Percentiles rank a stretch among this genome's conserved stretches.
phyloP scores from a whole-genome alignment of 345 rosid species.

The Carallia brachiata region DNA sequence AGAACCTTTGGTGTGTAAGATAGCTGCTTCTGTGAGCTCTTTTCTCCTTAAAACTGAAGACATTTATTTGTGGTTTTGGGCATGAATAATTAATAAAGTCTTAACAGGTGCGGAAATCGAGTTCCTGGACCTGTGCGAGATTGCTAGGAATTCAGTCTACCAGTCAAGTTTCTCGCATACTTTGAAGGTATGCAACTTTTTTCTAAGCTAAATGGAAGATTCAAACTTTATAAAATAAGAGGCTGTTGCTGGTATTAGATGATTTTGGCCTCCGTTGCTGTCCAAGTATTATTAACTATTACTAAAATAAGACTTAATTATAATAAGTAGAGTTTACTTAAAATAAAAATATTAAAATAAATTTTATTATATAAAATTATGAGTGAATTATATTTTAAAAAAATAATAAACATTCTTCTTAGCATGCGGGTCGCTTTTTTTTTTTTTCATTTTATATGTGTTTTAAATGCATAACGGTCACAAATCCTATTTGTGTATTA shows the following conservation, averaged over 20 bases:
- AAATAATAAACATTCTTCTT: no score
- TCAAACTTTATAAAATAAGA: background rate
- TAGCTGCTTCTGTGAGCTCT: slow-evolving; percentile 91
- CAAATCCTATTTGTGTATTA: no score
- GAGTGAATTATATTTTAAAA: no score
- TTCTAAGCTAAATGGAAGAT: background rate
- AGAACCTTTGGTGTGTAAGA: slow-evolving; percentile 95
- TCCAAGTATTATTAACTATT: background rate
- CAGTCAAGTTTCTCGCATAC: slow-evolving; percentile 99
- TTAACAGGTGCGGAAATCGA: slow-evolving; percentile 90
- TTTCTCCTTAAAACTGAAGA: background rate
- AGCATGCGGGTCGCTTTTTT: no score
- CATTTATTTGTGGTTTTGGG: no score
- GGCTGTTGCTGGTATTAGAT: background rate
- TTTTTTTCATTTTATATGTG: no score
- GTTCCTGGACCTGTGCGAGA: slow-evolving; percentile 97
- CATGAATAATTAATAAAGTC: background rate
- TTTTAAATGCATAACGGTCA: no score
- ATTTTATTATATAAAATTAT: no score
- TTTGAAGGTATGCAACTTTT: slow-evolving; percentile 55
- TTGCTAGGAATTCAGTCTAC: slow-evolving; percentile 97
- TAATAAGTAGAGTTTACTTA: no score
- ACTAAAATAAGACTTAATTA: background rate
- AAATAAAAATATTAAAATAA: no score
- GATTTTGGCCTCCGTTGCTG: background rate